These are phyloP conservation scores for Hypoxylon sp. DNA, from an alignment of 2,329 filamentous ascomycete genomes.

Conservation along the genomic window DNA sequence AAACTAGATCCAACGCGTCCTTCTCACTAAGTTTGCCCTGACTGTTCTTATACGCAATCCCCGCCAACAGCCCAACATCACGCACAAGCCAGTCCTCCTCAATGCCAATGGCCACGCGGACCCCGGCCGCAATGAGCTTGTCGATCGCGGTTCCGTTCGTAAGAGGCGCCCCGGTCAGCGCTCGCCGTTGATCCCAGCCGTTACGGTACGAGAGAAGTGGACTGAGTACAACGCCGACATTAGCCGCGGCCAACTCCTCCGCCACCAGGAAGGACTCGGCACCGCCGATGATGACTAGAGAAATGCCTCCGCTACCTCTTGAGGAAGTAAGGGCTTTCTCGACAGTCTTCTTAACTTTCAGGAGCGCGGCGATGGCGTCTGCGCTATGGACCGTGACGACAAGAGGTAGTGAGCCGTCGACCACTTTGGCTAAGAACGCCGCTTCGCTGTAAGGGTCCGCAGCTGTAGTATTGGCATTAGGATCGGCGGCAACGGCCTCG, in stretches of 20 bases:
- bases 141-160: constrained; percentile 76
- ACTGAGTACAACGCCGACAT: constrained; percentile 72
- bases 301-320: constrained; percentile 55
- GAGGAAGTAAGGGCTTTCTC: constrained; percentile 59
- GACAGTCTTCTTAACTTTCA: constrained; percentile 71
- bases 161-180: constrained; percentile 74
- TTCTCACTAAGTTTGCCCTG: constrained; percentile 68
- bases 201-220: constrained; percentile 70
- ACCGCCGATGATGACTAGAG: constrained; percentile 72
- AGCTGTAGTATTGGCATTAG: constrained; percentile 56
- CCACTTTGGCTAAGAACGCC: constrained; percentile 67
- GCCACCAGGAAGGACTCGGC: constrained; percentile 75
- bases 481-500: constrained; percentile 59
- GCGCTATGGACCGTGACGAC: constrained; percentile 74
- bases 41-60: constrained; percentile 71
- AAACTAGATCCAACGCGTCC: constrained; percentile 70
- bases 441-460: constrained; percentile 64
- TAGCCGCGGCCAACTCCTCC: constrained; percentile 68
- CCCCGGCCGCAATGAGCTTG: constrained; percentile 70
- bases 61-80: constrained; percentile 72
- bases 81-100: constrained; percentile 74
- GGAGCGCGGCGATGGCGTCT: constrained; percentile 71
- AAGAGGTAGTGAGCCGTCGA: constrained; percentile 68
- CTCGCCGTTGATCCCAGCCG: constrained; percentile 74
- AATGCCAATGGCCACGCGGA: constrained; percentile 70